Percentiles rank a stretch among this genome's conserved stretches.
Evolutionary conservation across 2,329 filamentous ascomycete genomes (phyloP).

Genomic region (Colletotrichum navitas): DNA sequence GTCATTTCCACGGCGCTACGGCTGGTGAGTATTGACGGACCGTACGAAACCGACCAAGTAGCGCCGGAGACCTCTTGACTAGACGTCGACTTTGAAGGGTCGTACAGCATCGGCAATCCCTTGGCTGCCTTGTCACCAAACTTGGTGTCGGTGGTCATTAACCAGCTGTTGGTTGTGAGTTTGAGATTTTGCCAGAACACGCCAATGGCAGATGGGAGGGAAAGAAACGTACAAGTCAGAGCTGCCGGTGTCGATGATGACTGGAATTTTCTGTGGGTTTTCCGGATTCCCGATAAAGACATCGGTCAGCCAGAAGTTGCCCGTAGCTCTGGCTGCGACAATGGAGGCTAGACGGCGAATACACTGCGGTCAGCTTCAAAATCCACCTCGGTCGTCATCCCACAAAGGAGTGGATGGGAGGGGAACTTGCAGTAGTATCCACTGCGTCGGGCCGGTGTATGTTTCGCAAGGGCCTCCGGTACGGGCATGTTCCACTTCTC

Average conservation of each 20-base stretch:
- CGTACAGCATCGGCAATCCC: constrained; percentile 60
- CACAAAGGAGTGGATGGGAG: not conserved
- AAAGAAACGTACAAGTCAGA: constrained; percentile 29
- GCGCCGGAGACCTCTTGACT: constrained; percentile 56
- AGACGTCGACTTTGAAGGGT: constrained; percentile 60
- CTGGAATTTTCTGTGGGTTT: constrained; percentile 23
- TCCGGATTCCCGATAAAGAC: constrained; percentile 27
- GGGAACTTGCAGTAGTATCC: constrained; percentile 24
- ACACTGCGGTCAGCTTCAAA: constrained; percentile 3
- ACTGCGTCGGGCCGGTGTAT: constrained; percentile 23
- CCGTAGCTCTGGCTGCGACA: constrained; percentile 10
- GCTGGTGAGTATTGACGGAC: constrained; percentile 54
- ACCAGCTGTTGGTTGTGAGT: constrained; percentile 31
- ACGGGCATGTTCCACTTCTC: constrained; percentile 34
- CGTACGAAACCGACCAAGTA: constrained; percentile 63
- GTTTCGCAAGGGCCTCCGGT: constrained; percentile 27
- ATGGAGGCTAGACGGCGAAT: constrained; percentile 4
- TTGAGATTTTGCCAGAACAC: not conserved
- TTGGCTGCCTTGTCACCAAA: constrained; percentile 45
- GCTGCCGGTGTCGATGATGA: constrained; percentile 34
- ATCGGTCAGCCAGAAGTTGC: constrained; percentile 35
- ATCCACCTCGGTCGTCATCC: too few relatives aligned
- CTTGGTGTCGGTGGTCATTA: constrained; percentile 51
- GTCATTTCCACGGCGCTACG: constrained; percentile 4
- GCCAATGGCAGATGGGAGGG: not conserved